Conservation (phyloP, 163 green algal species). For the Scenedesmus sp. region DNA sequence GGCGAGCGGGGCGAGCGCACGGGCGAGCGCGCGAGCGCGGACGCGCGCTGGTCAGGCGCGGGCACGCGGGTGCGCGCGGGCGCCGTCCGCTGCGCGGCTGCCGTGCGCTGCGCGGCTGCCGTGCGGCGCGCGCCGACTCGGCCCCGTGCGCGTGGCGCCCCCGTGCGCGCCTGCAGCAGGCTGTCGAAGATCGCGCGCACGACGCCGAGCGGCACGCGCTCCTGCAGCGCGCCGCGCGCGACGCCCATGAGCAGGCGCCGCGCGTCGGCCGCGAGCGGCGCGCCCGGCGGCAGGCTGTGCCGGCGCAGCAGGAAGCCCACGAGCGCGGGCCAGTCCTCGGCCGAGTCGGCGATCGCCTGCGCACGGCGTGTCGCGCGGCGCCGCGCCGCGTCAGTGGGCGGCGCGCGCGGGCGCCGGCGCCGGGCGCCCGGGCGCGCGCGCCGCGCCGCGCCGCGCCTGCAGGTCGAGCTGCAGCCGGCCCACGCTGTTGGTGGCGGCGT, state of each 20-base stretch:
- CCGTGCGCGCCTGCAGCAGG: conserved; percentile 25
- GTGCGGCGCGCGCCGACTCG: too few relatives aligned
- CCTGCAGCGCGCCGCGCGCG: conserved; percentile 10
- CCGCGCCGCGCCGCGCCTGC: conserved; percentile 14
- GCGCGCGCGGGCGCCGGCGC: too few relatives aligned
- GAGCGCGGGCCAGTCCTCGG: conserved; percentile 30
- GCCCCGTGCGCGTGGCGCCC: too few relatives aligned
- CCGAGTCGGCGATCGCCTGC: conserved; percentile 37
- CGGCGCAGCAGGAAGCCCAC: conserved; percentile 38
- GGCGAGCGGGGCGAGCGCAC: too few relatives aligned
- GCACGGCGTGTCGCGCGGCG: too few relatives aligned
- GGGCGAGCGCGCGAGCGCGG: too few relatives aligned
- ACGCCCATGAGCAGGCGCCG: conserved; percentile 3
- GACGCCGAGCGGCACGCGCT: neutral
- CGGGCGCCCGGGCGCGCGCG: too few relatives aligned
- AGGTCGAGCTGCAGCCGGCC: conserved; percentile 39
- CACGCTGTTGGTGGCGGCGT: neutral
- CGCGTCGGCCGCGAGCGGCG: conserved; percentile 14
- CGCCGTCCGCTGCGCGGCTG: too few relatives aligned
- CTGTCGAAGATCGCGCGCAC: conserved; percentile 30
- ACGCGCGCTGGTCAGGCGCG: too few relatives aligned
- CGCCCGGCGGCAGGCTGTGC: neutral
- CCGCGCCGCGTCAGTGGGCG: too few relatives aligned
- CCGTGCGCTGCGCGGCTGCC: too few relatives aligned
- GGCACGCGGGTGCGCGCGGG: too few relatives aligned